Evolutionary conservation across 345 rosid species (phyloP).

Genomic region (Sonneratia alba): DNA sequence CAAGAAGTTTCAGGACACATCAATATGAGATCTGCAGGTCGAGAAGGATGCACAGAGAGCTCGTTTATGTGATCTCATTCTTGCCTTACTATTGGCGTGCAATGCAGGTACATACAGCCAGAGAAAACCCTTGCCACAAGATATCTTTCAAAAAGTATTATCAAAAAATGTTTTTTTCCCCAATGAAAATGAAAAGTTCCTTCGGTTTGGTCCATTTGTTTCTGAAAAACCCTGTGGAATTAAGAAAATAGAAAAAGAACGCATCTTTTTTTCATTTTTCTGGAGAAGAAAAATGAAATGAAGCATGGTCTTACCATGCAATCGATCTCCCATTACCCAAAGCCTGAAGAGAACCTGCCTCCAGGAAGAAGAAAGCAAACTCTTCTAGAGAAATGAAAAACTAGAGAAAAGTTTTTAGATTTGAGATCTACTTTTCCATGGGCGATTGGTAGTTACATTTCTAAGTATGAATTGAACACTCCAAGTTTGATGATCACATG

Average conservation of each 20-base stretch:
- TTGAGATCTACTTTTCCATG: not conserved
- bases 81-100: conserved; percentile 97
- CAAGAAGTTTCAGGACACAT: conserved; percentile 66
- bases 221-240: not conserved
- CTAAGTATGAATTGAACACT: not conserved
- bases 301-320: too few species aligned
- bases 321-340: too few species aligned
- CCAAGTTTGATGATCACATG: not conserved
- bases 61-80: conserved; percentile 77
- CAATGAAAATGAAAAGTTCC: not conserved
- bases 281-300: not conserved
- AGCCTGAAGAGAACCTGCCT: too few species aligned
- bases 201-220: not conserved
- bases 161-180: not conserved
- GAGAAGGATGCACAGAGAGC: conserved; percentile 63
- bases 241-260: not conserved
- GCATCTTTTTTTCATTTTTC: not conserved
- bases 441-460: not conserved
- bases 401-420: not conserved
- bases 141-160: not conserved
- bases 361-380: too few species aligned
- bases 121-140: not conserved
- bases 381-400: not conserved
- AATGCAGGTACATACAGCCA: conserved; percentile 58
- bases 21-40: conserved; percentile 53